Conservation (phyloP, 225 moss, liverwort and hornwort species). For the Polytrichum formosum region DNA sequence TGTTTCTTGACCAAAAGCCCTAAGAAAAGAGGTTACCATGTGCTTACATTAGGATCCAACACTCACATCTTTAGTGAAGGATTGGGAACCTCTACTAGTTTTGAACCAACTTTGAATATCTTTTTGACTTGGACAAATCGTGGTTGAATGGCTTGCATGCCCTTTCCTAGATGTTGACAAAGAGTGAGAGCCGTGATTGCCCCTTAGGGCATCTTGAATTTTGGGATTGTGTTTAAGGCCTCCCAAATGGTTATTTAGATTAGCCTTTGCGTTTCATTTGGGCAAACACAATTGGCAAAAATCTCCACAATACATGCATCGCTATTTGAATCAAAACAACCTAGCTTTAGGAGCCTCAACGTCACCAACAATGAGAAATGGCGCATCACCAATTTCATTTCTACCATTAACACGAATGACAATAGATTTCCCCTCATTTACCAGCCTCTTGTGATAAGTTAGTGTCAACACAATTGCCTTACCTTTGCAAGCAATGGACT, state of each 20-base stretch:
- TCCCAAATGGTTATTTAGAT: not conserved
- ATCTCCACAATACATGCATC: not conserved
- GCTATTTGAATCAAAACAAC: not conserved
- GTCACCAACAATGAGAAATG: not conserved
- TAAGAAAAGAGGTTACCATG: too few relatives aligned
- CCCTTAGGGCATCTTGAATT: not conserved
- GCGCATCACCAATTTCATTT: not conserved
- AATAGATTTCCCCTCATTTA: not conserved
- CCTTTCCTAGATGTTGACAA: too few relatives aligned
- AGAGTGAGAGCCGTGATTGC: not conserved
- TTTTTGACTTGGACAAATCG: too few relatives aligned
- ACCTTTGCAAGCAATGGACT: not conserved
- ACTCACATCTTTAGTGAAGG: too few relatives aligned
- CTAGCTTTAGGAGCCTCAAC: not conserved
- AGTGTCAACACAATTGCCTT: not conserved
- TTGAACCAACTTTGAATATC: too few relatives aligned
- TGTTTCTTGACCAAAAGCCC: too few relatives aligned
- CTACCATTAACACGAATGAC: not conserved
- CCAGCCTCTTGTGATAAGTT: not conserved
- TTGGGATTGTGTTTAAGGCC: not conserved
- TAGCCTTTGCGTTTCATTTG: not conserved
- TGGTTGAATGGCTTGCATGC: too few relatives aligned
- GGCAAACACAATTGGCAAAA: not conserved
- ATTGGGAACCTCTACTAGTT: too few relatives aligned
- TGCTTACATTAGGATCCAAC: too few relatives aligned